These are phyloP conservation scores for Diaporthe ilicicola DNA, from an alignment of 2,329 filamentous ascomycete genomes.

Conservation along the genomic window DNA sequence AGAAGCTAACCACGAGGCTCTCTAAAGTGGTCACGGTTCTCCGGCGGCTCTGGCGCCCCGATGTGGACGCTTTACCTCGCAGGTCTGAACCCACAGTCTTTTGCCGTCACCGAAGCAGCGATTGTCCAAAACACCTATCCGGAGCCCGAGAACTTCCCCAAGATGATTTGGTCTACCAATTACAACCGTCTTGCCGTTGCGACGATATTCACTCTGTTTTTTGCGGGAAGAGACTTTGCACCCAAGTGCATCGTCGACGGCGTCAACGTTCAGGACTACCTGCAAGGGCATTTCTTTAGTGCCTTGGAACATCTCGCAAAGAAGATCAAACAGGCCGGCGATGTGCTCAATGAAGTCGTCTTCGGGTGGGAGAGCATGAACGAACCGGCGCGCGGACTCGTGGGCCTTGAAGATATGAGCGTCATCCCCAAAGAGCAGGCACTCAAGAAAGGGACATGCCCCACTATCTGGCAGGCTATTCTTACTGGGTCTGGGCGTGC, in stretches of 20 bases:
- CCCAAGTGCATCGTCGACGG: constrained; percentile 96
- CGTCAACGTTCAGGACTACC: constrained; percentile 94
- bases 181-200: constrained; percentile 88
- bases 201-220: constrained; percentile 95
- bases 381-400: constrained; percentile 89
- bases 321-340: constrained; percentile 88
- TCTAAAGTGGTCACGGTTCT: constrained; percentile 86
- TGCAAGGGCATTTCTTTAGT: constrained; percentile 84
- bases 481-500: constrained; percentile 90
- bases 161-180: constrained; percentile 99
- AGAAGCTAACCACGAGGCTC: constrained; percentile 13
- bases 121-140: constrained; percentile 95
- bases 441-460: constrained; percentile 89
- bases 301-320: constrained; percentile 84
- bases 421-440: constrained; percentile 87
- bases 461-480: constrained; percentile 93
- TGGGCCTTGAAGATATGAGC: constrained; percentile 83
- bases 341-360: constrained; percentile 84
- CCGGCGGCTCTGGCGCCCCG: constrained; percentile 92
- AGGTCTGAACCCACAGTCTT: constrained; percentile 86
- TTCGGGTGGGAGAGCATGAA: constrained; percentile 98
- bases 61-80: constrained; percentile 98
- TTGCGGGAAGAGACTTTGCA: constrained; percentile 88
- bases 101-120: constrained; percentile 87
- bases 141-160: constrained; percentile 85